Conservation (phyloP, 176 grass and related monocot genomes). For the Carex pumila region DNA sequence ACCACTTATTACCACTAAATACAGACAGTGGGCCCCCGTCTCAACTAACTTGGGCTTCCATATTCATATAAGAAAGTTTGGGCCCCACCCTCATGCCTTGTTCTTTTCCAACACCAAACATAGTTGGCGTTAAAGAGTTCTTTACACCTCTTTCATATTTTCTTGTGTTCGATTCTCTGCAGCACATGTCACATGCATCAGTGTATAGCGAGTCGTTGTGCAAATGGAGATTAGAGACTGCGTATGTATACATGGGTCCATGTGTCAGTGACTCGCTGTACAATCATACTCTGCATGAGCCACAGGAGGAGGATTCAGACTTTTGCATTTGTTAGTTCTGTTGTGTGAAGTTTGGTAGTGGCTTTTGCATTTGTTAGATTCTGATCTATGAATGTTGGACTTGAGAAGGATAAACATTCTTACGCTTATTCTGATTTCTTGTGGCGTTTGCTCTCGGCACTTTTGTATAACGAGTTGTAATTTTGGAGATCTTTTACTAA, state of each 20-base stretch:
- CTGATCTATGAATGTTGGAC: constrained; percentile 3
- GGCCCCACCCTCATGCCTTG: constrained; percentile 9
- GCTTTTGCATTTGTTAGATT: constrained; percentile 19
- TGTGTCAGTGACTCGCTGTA: neutral
- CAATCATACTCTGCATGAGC: neutral
- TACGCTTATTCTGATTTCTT: neutral
- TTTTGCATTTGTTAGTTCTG: neutral
- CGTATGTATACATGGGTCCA: neutral
- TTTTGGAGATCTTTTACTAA: neutral
- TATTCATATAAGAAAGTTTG: neutral
- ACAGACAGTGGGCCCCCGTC: neutral
- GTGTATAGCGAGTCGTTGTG: neutral
- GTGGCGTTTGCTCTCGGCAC: neutral
- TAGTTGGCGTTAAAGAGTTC: neutral
- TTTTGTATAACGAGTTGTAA: neutral
- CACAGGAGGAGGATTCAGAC: neutral
- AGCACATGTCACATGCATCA: neutral
- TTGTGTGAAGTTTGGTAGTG: neutral
- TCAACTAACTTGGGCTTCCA: constrained; percentile 9
- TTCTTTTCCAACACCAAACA: constrained; percentile 26
- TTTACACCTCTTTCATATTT: neutral
- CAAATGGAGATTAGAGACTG: neutral
- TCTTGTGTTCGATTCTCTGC: neutral
- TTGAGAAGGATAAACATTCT: constrained; percentile 1
- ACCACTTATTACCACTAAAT: constrained; percentile 14